Conservation (phyloP, 1,139 yeast species). For the Candida albicans region DNA sequence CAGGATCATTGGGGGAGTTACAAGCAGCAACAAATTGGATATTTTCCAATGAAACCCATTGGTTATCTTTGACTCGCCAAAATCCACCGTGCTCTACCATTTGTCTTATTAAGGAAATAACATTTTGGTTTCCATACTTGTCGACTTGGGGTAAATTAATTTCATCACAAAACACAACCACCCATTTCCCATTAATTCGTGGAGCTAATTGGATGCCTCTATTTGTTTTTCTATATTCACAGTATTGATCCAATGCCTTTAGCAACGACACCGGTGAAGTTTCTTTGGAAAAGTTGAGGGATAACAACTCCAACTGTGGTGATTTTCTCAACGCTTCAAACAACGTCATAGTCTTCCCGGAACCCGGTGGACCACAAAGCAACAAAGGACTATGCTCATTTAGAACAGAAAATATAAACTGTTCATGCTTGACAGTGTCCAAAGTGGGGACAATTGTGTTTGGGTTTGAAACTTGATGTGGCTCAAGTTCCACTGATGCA, state of each 20-base stretch:
- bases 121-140: conserved; percentile 72
- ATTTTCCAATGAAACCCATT: conserved; percentile 67
- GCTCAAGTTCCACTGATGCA: conserved; percentile 51
- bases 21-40: conserved; percentile 94
- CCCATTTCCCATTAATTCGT: conserved; percentile 61
- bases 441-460: conserved; percentile 73
- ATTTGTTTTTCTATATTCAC: conserved; percentile 57
- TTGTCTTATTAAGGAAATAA: conserved; percentile 75
- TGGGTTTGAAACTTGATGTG: conserved; percentile 63
- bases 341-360: conserved; percentile 94
- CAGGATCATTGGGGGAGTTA: conserved; percentile 83
- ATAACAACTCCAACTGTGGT: conserved; percentile 58
- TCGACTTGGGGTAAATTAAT: conserved; percentile 79
- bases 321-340: conserved; percentile 65
- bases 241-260: conserved; percentile 69
- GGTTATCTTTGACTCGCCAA: conserved; percentile 60
- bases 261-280: conserved; percentile 66
- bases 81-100: conserved; percentile 75
- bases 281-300: conserved; percentile 83
- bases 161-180: conserved; percentile 90
- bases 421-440: conserved; percentile 74
- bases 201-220: conserved; percentile 62
- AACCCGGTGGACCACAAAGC: conserved; percentile 96
- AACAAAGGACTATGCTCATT: conserved; percentile 61
- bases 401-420: conserved; percentile 56